Base-by-base conservation (phyloP, 2,329 filamentous ascomycete species). In the Penicillium palitans region DNA sequence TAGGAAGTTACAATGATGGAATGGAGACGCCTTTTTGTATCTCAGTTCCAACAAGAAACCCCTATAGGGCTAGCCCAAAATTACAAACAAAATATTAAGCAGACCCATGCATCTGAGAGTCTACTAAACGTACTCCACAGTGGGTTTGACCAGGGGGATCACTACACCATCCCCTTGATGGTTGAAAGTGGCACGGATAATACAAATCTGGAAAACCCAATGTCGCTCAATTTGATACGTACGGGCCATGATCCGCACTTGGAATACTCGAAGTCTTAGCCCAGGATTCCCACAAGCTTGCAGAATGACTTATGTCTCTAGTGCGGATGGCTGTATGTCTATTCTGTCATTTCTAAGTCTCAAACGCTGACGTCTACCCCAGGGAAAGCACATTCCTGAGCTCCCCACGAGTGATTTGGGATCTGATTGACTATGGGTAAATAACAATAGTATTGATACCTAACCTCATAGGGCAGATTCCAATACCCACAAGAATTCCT, bases 71-170 rank as follows among this genome's bases (percentile, higher is more conserved):
- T 35, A 24, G 19, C 40, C 35, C 35, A 40, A 55, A 57, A 64
- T 52, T 60, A 63, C 56, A 41, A 57, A 56, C 29, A 51, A 58
- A 64, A 57, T 60, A 63, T 57, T 41, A 55, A 15, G 37, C 48
- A 31, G 46, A 31, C 27, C 57, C 56, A 61, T 60, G 52, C 55
- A 52, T 60, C 33, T 60, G 42, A 61, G 57, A 55, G 53, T 57
- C 52, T 58, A 58, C 62, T 45, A 61, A 61, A 62, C 61, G 48
- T 61, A 54, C 59, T 65, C 65, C 65, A 66, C 65, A 61, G 65
- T 67, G 65, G 65, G 15, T 58, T 64, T 25, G 44, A 57, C 53
- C 61, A 53, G 58, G 59, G 57, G 53, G 54, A 51, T 33, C 33
- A 51, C 41, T 58, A 35, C 33, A 25, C 48, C 40, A 40, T 61